A percentile compares a stretch with the other conserved stretches of the same genome.
Evolutionary conservation across 2,329 filamentous ascomycete species (phyloP).

Genomic region (Beauveria bassiana): DNA sequence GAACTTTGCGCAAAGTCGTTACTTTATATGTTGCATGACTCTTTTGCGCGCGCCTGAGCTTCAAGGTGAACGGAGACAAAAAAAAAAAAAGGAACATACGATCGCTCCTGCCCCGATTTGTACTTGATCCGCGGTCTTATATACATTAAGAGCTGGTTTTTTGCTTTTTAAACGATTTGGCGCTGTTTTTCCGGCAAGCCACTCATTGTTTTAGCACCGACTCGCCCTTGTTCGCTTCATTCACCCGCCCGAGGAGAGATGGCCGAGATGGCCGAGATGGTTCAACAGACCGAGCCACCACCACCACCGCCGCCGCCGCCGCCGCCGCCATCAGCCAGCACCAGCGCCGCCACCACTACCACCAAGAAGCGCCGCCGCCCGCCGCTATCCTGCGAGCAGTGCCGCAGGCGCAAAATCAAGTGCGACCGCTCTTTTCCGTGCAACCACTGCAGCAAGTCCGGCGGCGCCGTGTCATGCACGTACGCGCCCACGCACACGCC

Average conservation of each 20-base stretch:
- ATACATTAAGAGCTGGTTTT: too few species aligned
- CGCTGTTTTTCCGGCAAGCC: not conserved
- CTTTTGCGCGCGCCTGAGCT: too few species aligned
- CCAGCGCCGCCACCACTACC: not conserved
- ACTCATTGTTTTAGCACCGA: too few species aligned
- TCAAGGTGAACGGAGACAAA: too few species aligned
- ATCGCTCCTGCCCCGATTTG: too few species aligned
- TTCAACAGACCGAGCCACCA: constrained; percentile 30
- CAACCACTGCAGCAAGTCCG: constrained; percentile 48
- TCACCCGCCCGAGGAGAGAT: not conserved
- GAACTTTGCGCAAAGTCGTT: too few species aligned
- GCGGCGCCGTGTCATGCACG: constrained; percentile 40
- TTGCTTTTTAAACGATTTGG: too few species aligned
- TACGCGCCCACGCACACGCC: constrained; percentile 36
- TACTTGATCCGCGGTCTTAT: too few species aligned
- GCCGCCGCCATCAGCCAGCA: not conserved
- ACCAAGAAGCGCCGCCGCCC: constrained; percentile 33
- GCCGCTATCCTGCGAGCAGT: constrained; percentile 46
- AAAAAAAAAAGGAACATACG: too few species aligned
- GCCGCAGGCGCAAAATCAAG: constrained; percentile 52
- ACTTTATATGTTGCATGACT: too few species aligned
- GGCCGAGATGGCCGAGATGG: constrained; percentile 29
- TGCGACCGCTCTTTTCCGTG: constrained; percentile 54
- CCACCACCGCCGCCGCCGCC: not conserved
- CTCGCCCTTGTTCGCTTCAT: not conserved